A percentile compares a stretch with the other conserved stretches of the same genome.
Evolutionary conservation across 148 eudicot species (phyloP).

Genomic region (Camellia japonica): DNA sequence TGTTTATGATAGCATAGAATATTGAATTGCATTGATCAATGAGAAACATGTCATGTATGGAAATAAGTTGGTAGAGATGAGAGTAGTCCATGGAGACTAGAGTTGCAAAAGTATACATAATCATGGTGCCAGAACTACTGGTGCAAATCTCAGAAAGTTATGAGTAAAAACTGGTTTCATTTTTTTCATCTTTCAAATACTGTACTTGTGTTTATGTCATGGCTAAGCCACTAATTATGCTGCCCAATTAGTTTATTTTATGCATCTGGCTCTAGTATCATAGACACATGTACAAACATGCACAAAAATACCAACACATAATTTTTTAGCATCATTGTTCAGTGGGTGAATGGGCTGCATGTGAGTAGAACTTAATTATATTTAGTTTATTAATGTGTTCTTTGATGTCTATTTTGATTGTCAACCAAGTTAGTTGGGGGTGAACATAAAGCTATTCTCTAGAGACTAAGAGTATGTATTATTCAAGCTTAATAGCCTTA

Average conservation of each 20-base stretch:
- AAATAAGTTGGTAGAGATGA: neutral
- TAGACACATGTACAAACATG: neutral
- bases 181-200: neutral
- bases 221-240: neutral
- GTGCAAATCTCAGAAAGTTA: neutral
- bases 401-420: neutral
- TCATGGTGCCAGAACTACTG: neutral
- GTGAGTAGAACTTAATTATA: neutral
- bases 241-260: neutral
- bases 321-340: neutral
- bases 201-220: neutral
- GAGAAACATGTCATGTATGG: neutral
- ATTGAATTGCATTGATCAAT: neutral
- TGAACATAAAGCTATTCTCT: neutral
- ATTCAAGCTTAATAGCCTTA: neutral
- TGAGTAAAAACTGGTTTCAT: neutral
- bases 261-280: neutral
- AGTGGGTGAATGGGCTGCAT: constrained; percentile 2
- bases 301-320: neutral
- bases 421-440: neutral
- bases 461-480: neutral
- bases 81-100: neutral
- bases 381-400: neutral
- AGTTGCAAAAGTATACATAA: neutral
- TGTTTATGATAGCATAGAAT: neutral